A percentile compares a stretch with the other conserved stretches of the same genome.
These are phyloP conservation scores for Boletus rufocinnamomeus DNA, from an alignment of 768 basidiomycete species.

Conservation along the genomic window DNA sequence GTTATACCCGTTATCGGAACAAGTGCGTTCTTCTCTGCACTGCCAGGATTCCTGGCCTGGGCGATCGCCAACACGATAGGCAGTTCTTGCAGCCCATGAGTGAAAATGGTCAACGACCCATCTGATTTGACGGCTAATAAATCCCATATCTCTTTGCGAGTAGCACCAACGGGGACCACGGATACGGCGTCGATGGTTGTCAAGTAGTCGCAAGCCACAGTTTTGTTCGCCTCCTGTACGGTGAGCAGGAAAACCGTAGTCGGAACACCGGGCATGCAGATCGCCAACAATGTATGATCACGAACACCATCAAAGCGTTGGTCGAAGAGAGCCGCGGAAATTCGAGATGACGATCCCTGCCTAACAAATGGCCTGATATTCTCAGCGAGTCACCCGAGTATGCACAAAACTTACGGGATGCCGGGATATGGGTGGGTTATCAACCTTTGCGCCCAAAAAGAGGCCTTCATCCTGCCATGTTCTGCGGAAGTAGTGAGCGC, in stretches of 20 bases:
- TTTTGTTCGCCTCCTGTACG: constrained; percentile 40
- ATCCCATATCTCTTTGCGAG: constrained; percentile 66
- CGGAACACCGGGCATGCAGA: constrained; percentile 53
- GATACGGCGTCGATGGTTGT: constrained; percentile 49
- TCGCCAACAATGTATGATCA: constrained; percentile 53
- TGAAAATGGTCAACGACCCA: constrained; percentile 56
- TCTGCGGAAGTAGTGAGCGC: constrained; percentile 44
- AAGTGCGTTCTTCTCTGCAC: background rate
- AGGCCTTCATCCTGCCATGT: constrained; percentile 66
- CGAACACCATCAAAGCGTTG: constrained; percentile 58
- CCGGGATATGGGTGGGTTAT: constrained; percentile 48
- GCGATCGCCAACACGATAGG: constrained; percentile 37
- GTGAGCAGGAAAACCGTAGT: constrained; percentile 51
- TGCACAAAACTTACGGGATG: constrained; percentile 48
- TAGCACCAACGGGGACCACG: constrained; percentile 59
- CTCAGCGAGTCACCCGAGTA: background rate
- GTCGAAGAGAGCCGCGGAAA: constrained; percentile 66
- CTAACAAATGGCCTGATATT: constrained; percentile 16
- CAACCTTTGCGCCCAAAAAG: constrained; percentile 73
- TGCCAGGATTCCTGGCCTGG: constrained; percentile 7
- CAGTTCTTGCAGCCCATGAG: constrained; percentile 56
- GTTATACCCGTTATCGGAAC: constrained; percentile 38
- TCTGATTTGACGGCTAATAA: constrained; percentile 64
- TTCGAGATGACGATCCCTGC: constrained; percentile 23
- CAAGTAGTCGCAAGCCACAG: constrained; percentile 43